Conservation (phyloP, 441 rosid genomes). For the Erodium texanum region DNA sequence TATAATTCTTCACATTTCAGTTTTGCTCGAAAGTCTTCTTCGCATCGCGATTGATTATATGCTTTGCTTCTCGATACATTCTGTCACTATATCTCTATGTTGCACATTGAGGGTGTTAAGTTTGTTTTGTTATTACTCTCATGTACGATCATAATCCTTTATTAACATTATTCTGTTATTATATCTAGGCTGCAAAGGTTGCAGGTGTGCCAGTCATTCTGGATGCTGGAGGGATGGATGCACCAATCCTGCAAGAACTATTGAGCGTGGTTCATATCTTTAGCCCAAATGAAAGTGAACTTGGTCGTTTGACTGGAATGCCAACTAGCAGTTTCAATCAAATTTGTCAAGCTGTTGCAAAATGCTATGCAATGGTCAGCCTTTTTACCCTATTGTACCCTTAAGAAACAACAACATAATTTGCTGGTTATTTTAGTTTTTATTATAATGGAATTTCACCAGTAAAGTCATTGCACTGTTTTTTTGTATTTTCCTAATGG, state of each 20-base stretch:
- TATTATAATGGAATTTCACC: neutral
- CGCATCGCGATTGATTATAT: neutral
- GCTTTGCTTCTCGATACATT: neutral
- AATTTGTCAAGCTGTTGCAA: slow-evolving; percentile 47
- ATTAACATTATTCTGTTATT: neutral
- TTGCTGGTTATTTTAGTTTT: neutral
- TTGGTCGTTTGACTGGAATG: slow-evolving; percentile 64
- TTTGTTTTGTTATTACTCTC: neutral
- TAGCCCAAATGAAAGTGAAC: slow-evolving; percentile 89
- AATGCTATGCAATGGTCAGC: slow-evolving; percentile 65
- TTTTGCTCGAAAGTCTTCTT: neutral
- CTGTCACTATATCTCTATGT: neutral
- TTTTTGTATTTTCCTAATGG: no score
- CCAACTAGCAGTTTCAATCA: slow-evolving; percentile 72
- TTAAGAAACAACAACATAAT: neutral
- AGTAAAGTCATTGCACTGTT: no score
- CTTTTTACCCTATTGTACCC: neutral
- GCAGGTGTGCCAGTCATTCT: slow-evolving; percentile 76
- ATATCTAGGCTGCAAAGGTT: slow-evolving; percentile 62
- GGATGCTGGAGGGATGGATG: slow-evolving; percentile 93
- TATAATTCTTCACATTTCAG: neutral
- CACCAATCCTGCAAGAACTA: slow-evolving; percentile 56
- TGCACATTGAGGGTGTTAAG: neutral
- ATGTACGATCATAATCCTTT: neutral
- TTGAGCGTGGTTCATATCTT: slow-evolving; percentile 53